Percentiles rank a stretch among this genome's conserved stretches.
Conservation (phyloP, 2,329 filamentous ascomycete genomes). For the Cryoendolithus antarcticus region DNA sequence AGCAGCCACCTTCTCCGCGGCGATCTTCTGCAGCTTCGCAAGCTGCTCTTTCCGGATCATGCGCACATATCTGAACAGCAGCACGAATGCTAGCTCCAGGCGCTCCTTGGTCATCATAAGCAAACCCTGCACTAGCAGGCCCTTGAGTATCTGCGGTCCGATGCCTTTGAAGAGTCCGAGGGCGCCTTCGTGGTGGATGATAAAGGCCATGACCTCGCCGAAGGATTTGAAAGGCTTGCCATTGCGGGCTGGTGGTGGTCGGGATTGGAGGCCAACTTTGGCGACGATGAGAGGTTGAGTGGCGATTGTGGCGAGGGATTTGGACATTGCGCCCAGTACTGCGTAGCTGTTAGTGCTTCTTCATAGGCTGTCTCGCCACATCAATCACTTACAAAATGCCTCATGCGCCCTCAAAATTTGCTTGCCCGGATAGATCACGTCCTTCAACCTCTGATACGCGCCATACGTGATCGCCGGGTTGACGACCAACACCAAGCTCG, state of each 20-base stretch:
- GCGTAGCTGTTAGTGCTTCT: constrained; percentile 22
- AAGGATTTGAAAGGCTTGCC: constrained; percentile 93
- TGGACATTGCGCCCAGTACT: constrained; percentile 85
- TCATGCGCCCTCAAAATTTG: constrained; percentile 66
- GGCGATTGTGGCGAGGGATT: constrained; percentile 76
- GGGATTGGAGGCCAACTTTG: constrained; percentile 91
- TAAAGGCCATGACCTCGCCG: constrained; percentile 87
- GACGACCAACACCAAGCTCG: constrained; percentile 85
- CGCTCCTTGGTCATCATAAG: constrained; percentile 99
- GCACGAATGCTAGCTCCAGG: constrained; percentile 76
- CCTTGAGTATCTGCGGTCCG: constrained; percentile 84
- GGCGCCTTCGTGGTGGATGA: constrained; percentile 74
- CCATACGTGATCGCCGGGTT: constrained; percentile 98
- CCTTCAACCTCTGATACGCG: constrained; percentile 80
- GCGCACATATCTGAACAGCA: constrained; percentile 72
- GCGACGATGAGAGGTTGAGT: constrained; percentile 96
- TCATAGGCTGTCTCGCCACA: background rate
- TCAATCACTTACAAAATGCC: constrained; percentile 64
- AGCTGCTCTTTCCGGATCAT: constrained; percentile 58
- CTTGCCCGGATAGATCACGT: constrained; percentile 64
- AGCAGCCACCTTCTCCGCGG: constrained; percentile 38
- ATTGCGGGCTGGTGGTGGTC: constrained; percentile 68
- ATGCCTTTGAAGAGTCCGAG: constrained; percentile 93
- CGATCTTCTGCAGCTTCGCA: constrained; percentile 51
- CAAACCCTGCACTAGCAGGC: constrained; percentile 83